Conservation (phyloP, 179 eudicot species). For the Silene vulgaris region DNA sequence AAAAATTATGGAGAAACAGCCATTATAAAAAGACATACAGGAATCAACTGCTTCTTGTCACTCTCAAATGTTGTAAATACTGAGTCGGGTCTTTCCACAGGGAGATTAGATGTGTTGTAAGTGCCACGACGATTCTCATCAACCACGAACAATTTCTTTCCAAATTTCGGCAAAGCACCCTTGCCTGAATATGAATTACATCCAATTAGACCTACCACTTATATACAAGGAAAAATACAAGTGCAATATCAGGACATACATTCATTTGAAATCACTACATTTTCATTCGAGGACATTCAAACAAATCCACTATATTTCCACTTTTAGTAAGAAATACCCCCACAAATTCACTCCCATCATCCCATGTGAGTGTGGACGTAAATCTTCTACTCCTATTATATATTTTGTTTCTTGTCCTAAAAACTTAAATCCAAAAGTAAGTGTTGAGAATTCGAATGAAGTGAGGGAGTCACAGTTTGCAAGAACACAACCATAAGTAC, state of each 20-base stretch:
- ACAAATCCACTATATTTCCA: neutral
- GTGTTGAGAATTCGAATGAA: too few relatives aligned
- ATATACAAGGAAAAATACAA: neutral
- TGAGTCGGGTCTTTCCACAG: conserved; percentile 45
- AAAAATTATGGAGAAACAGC: conserved; percentile 11
- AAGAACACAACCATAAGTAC: too few relatives aligned
- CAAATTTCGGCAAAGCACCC: conserved; percentile 47
- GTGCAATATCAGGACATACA: neutral
- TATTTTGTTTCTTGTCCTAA: too few relatives aligned
- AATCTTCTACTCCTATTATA: too few relatives aligned
- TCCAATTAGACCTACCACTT: conserved; percentile 14
- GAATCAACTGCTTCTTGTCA: conserved; percentile 78
- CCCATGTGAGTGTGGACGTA: too few relatives aligned
- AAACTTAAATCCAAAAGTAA: too few relatives aligned
- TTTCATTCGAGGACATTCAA: neutral
- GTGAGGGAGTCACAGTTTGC: too few relatives aligned
- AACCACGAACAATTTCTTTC: conserved; percentile 48
- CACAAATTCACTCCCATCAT: too few relatives aligned
- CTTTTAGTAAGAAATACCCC: neutral
- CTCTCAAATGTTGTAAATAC: conserved; percentile 63
- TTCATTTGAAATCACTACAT: too few relatives aligned
- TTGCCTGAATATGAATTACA: conserved; percentile 38
- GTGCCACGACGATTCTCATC: conserved; percentile 87
- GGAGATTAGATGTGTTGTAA: conserved; percentile 49
- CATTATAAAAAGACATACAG: conserved; percentile 47